Conservation (phyloP, 192 early-diverging fungal genomes). For the Podila horticola region DNA sequence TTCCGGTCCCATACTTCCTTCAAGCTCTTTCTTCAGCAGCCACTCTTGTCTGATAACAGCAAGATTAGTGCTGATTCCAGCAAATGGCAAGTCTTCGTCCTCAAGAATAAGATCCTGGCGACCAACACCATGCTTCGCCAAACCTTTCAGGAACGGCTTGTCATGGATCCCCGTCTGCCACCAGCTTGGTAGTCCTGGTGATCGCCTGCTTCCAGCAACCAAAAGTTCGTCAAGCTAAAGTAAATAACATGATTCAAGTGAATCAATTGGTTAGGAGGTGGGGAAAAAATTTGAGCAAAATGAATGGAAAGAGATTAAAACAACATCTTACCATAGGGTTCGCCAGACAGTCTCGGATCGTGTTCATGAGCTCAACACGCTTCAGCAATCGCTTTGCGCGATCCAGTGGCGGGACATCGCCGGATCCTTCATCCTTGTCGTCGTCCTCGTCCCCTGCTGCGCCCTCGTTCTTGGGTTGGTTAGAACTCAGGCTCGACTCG, state of each 20-base stretch:
- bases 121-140: constrained; percentile 77
- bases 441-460: constrained; percentile 46
- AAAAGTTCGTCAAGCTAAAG: constrained; percentile 56
- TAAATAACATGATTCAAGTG: too few relatives aligned
- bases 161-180: constrained; percentile 78
- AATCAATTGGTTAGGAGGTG: background rate
- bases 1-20: background rate
- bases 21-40: background rate
- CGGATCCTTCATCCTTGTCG: constrained; percentile 44
- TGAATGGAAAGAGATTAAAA: background rate
- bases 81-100: constrained; percentile 64
- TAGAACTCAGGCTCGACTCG: constrained; percentile 35
- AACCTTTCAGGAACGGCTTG: constrained; percentile 71
- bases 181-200: constrained; percentile 74
- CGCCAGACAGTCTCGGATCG: constrained; percentile 69
- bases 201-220: constrained; percentile 53
- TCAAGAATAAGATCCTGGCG: constrained; percentile 74
- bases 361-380: constrained; percentile 77
- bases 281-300: background rate
- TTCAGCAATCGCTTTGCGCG: constrained; percentile 76
- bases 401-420: constrained; percentile 70
- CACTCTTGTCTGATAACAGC: constrained; percentile 19
- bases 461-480: constrained; percentile 19
- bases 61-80: constrained; percentile 46
- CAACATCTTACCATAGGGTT: constrained; percentile 51